Base-by-base conservation (phyloP, 140 eudicot species). In the Senecio squalidus region DNA sequence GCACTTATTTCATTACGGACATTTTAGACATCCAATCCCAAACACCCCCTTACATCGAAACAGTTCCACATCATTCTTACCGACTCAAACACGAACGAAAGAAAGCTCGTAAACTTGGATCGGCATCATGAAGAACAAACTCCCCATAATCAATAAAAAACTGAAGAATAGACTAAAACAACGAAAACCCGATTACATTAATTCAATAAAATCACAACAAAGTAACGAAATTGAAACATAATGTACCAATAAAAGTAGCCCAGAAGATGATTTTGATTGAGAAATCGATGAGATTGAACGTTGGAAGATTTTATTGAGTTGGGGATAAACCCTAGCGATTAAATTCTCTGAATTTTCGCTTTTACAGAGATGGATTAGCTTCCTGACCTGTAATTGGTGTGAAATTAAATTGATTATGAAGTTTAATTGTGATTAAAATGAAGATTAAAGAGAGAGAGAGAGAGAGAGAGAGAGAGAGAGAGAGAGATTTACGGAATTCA, bases 61-160 rank as follows among this genome's bases (percentile, higher is more conserved):
- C n/a, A n/a, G n/a, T n/a, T n/a, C n/a, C n/a, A n/a, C n/a, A n/a
- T n/a, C n/a, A n/a, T n/a, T 28, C 65, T 58, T 78, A 91, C 98
- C 98, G 91, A 80, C 98, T 86, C 78, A 91, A 79, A 71, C 98
- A 91, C 34, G 95, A 78, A 5, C 89, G 88, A 60, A 91, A 84
- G 71, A 86, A 91, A 23, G 82, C 75, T 44, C 82, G 72, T 38
- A 91, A 67, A 66, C 96, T 86, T 65, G 98, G 94, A 73, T 91
- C 98, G 29, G 98, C 91, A 70, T 91, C 98, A 61, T 86, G 96
- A n/a, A 91, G 75, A 61, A 91, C 86, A n/a, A 70, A 74, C 28
- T 91, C 98, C 18, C 94, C 96, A 65, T 78, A 86, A 74, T 91
- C 96, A 49, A 91, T 77, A 70, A 81, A 91, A 75, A 81, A 91